phyloP scores from a whole-genome alignment of 768 basidiomycete genomes.

The Mycena albidolilacea region DNA sequence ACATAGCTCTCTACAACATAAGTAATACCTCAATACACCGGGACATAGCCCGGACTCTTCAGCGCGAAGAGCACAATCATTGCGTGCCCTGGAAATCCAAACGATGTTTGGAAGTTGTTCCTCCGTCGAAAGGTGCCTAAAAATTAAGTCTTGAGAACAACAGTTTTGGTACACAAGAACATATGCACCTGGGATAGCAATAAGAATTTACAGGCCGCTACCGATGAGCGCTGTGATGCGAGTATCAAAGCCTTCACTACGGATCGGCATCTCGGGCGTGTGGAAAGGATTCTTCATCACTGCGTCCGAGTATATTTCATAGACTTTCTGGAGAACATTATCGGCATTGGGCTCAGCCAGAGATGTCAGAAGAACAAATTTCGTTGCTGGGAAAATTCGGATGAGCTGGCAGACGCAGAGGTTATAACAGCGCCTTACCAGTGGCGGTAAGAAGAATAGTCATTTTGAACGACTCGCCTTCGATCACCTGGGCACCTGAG shows the following conservation, averaged over 20 bases:
- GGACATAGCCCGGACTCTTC: not conserved
- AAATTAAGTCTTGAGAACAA: not conserved
- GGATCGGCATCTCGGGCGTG: conserved; percentile 99
- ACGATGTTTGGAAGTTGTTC: not conserved
- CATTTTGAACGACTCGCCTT: conserved; percentile 96
- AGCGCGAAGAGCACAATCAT: conserved; percentile 10
- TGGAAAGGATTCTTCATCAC: conserved; percentile 99
- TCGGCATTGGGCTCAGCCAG: conserved; percentile 80
- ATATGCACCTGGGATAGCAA: no score
- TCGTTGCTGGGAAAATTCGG: conserved; percentile 75
- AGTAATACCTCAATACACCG: not conserved
- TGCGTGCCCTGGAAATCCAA: not conserved
- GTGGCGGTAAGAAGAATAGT: conserved; percentile 92
- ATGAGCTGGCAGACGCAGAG: conserved; percentile 1
- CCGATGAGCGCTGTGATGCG: conserved; percentile 76
- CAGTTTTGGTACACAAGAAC: no score
- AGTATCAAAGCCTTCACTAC: conserved; percentile 89
- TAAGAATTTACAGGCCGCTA: conserved; percentile 37
- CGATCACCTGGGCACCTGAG: conserved; percentile 95
- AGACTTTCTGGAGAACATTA: conserved; percentile 83
- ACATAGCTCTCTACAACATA: not conserved
- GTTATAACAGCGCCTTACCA: conserved; percentile 62
- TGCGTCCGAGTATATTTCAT: conserved; percentile 94
- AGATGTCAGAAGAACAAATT: conserved; percentile 94
- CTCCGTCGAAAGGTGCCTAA: no score